Conservation (phyloP, 2,329 filamentous ascomycete species). For the Xylariaceae sp. region DNA sequence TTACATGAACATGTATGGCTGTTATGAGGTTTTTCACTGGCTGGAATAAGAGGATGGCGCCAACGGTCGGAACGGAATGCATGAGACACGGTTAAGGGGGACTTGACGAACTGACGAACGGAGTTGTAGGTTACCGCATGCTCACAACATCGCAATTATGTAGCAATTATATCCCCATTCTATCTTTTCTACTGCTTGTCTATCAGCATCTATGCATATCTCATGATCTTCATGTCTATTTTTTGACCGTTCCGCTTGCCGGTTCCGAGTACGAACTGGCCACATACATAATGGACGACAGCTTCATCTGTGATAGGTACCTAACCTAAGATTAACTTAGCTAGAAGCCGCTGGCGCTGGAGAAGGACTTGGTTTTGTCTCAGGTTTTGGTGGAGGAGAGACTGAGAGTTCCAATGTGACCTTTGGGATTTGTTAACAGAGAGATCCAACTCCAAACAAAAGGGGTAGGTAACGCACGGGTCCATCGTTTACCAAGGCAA, state of each 20-base stretch:
- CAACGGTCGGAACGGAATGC: conserved; percentile 11
- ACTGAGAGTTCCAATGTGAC: conserved; percentile 37
- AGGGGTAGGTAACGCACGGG: conserved; percentile 43
- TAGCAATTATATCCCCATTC: background rate
- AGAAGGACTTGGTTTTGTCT: conserved; percentile 15
- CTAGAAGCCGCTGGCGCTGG: conserved; percentile 4
- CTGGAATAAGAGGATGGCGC: background rate
- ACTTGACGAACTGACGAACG: background rate
- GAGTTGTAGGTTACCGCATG: conserved; percentile 4
- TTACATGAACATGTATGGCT: background rate
- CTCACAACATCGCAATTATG: background rate
- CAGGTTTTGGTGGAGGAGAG: conserved; percentile 16
- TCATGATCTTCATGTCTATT: background rate
- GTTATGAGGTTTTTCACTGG: background rate
- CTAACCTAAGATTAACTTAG: background rate
- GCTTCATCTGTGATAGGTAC: background rate
- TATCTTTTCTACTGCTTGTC: background rate
- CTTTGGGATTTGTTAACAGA: conserved; percentile 25
- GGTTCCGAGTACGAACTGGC: background rate
- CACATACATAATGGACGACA: background rate
- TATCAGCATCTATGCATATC: background rate
- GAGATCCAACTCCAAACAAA: background rate
- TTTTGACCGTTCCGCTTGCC: background rate
- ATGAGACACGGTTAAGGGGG: background rate
- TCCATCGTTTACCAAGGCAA: conserved; percentile 82